Base-by-base conservation (phyloP, 306 rosid species). In the Cicer arietinum region DNA sequence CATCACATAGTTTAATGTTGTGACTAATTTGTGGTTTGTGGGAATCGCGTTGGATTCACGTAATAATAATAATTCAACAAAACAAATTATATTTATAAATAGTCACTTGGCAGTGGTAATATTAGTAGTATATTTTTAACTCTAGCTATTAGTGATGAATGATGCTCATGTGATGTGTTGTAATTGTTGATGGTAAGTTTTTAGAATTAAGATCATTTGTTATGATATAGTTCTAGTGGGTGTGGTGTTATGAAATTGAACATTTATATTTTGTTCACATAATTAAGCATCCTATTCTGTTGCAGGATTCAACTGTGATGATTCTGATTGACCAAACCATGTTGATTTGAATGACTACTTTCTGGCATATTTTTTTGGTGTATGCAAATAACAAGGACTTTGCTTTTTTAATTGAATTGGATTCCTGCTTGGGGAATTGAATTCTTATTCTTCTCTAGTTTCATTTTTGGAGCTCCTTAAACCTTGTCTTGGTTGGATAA, bases 11-110 rank as follows among this genome's bases (percentile, higher is more conserved):
- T 6, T 62, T 50, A 40, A 54, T 13, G 54, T 63, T 47, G 45
- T 75, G 41, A 45, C 68, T 73, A 60, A 59, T 40, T 39, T 10
- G 7, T 66, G 51, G 50, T 8, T 17, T 53, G 77, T 85, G 91
- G 89, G 68, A 77, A 68, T 87, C 80, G 85, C 69, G 88, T 87
- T 47, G 88, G 94, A 87, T 71, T 82, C 91, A 78, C 84, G 68
- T 79, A 52, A 30, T 4, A 30, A 30, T 30, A 30, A 30, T 30
- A 30, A 45, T 57, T 22, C 6, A 40, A 37, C 41, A 39, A 80
- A 63, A 25, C 71, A 74, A 25, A 58, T 58, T 57, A 5, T 5
- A 50, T 81, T 61, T 58, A 73, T 61, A 46, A 69, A 48, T 53
- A 46, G 25, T 16, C 58, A 69, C 22, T 74, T 46, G 37, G 77